phyloP scores from a whole-genome alignment of 1,139 yeast species.

The Scheffersomyces illinoinensis region DNA sequence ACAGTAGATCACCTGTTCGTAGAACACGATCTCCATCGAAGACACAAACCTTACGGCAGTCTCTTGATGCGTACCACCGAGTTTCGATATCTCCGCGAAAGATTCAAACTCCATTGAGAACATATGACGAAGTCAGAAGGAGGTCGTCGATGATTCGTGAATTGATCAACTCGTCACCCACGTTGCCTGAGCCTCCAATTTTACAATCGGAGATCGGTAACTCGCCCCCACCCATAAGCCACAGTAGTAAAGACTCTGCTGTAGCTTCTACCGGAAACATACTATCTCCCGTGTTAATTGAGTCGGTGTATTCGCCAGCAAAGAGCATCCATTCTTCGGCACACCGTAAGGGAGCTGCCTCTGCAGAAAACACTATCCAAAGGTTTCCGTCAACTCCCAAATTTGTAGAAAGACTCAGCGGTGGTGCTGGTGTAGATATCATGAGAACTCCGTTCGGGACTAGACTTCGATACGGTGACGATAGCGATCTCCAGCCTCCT shows the following conservation, averaged over 20 bases:
- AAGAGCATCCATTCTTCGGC: constrained; percentile 6
- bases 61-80: constrained; percentile 37
- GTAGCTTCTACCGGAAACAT: constrained; percentile 11
- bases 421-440: constrained; percentile 15
- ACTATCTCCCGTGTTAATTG: constrained; percentile 26
- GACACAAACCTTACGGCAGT: constrained; percentile 34
- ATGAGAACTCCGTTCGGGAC: constrained; percentile 30
- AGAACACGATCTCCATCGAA: constrained; percentile 8
- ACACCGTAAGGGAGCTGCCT: constrained; percentile 9
- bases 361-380: constrained; percentile 32
- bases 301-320: constrained; percentile 21
- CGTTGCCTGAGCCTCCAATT: constrained; percentile 49
- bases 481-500: constrained; percentile 39
- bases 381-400: constrained; percentile 55
- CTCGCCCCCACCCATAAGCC: constrained; percentile 6
- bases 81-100: constrained; percentile 38
- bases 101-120: constrained; percentile 23
- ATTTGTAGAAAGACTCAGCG: constrained; percentile 20
- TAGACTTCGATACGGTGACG: constrained; percentile 23
- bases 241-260: constrained; percentile 13
- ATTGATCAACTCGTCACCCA: constrained; percentile 51
- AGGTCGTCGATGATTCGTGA: constrained; percentile 46
- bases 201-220: constrained; percentile 32
- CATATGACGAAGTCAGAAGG: constrained; percentile 19
- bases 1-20: constrained; percentile 10